Conservation (phyloP, 2,329 filamentous ascomycete species). For the Pezicula neosporulosa region DNA sequence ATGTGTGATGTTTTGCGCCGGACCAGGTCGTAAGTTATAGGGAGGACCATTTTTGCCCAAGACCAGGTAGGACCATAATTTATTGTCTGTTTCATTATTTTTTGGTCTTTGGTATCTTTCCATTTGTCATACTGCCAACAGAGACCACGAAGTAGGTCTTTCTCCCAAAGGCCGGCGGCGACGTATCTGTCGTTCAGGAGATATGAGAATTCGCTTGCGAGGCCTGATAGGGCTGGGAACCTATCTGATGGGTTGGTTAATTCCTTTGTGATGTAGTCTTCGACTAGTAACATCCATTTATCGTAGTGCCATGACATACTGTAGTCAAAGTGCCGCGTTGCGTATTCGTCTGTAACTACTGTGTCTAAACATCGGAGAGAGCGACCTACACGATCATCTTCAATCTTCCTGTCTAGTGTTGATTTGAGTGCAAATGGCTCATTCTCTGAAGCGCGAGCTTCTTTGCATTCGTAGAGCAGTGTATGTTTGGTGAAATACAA, state of each 20-base stretch:
- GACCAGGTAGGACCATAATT: constrained; percentile 8
- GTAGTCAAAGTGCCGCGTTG: background rate
- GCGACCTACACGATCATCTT: too few relatives aligned
- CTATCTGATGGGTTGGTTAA: constrained; percentile 4
- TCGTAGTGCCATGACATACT: constrained; percentile 2
- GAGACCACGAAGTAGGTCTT: constrained; percentile 3
- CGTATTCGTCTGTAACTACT: background rate
- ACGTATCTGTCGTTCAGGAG: constrained; percentile 8
- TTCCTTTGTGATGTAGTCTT: constrained; percentile 1
- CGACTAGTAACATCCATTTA: background rate
- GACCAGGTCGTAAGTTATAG: constrained; percentile 2
- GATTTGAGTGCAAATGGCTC: too few relatives aligned
- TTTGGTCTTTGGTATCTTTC: background rate
- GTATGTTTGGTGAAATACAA: too few relatives aligned
- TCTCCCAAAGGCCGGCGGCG: constrained; percentile 9
- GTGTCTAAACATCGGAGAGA: too few relatives aligned
- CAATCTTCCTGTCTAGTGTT: too few relatives aligned
- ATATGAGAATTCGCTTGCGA: constrained; percentile 5
- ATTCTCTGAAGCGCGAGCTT: too few relatives aligned
- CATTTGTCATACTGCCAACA: background rate
- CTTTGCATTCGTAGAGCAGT: too few relatives aligned
- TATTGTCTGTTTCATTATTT: background rate
- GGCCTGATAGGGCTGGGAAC: constrained; percentile 8
- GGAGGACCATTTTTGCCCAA: constrained; percentile 3
- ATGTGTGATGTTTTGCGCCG: too few relatives aligned